A percentile compares a stretch with the other conserved stretches of the same genome.
Conservation (phyloP, 257 asterid species). For the Echium plantagineum region DNA sequence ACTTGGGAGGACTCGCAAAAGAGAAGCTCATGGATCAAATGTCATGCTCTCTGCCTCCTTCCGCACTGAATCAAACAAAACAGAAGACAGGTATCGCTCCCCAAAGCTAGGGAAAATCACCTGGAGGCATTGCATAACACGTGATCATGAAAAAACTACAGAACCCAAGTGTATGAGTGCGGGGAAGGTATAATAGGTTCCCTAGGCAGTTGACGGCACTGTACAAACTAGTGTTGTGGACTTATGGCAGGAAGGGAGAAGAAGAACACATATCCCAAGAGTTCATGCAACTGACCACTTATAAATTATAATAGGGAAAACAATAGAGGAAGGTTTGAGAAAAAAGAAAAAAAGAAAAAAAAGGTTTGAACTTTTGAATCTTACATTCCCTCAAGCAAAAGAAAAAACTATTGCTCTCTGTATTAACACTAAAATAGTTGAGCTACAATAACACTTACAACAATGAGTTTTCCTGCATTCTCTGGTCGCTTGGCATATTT, state of each 20-base stretch:
- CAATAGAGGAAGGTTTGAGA: background rate
- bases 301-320: no score
- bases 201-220: no score
- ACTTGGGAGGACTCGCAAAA: background rate
- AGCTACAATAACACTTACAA: constrained; percentile 36
- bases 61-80: constrained; percentile 66
- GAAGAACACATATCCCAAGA: no score
- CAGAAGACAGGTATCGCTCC: constrained; percentile 82
- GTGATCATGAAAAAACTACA: background rate
- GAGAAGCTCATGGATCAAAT: constrained; percentile 43
- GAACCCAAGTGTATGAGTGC: background rate
- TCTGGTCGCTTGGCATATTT: constrained; percentile 67
- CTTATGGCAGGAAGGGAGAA: no score
- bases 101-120: constrained; percentile 85
- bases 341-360: background rate
- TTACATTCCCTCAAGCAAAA: no score
- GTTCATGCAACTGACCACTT: no score
- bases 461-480: constrained; percentile 79
- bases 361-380: no score
- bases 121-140: constrained; percentile 21
- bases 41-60: constrained; percentile 69
- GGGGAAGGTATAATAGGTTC: background rate
- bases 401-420: no score
- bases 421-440: background rate
- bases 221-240: no score